Evolutionary conservation across 306 rosid genomes (phyloP).

Genomic region (Cicer judaicum): DNA sequence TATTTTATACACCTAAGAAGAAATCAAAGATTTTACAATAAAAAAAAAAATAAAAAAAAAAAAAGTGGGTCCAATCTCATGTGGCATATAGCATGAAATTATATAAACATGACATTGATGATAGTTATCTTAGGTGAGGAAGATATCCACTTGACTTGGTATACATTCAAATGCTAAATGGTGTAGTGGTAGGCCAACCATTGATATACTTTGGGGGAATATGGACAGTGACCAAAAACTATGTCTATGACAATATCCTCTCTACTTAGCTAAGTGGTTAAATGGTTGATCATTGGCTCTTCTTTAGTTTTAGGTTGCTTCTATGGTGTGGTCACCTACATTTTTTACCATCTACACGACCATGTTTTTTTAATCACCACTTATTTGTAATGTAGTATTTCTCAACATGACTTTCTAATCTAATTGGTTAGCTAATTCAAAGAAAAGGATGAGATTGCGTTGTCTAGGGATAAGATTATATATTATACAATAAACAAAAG

Average conservation of each 20-base stretch:
- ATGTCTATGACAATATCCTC: conserved; percentile 49
- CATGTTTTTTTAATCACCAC: conserved; percentile 4
- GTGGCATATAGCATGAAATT: conserved; percentile 35
- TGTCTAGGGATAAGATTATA: conserved; percentile 3
- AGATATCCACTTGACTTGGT: conserved; percentile 55
- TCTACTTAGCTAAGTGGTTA: conserved; percentile 59
- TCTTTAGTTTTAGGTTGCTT: conserved; percentile 41
- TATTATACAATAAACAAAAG: neutral
- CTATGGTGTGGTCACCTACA: conserved; percentile 53
- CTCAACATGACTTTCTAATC: conserved; percentile 24
- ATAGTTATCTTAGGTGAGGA: conserved; percentile 49
- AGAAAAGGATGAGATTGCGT: neutral
- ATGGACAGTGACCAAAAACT: conserved; percentile 51
- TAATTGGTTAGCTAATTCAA: conserved; percentile 5
- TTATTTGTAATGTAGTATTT: conserved; percentile 24
- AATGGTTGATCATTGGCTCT: conserved; percentile 45
- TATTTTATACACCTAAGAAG: conserved; percentile 23
- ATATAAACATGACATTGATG: conserved; percentile 39
- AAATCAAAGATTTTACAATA: conserved; percentile 37
- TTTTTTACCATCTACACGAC: conserved; percentile 32
- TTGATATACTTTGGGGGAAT: conserved; percentile 51
- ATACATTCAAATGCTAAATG: conserved; percentile 46
- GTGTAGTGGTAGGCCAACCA: conserved; percentile 66
- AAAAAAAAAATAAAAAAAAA: conserved; percentile 18
- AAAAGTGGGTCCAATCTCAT: conserved; percentile 52